Evolutionary conservation across 305 asterid species (phyloP).

Genomic region (Plantago lanceolata): DNA sequence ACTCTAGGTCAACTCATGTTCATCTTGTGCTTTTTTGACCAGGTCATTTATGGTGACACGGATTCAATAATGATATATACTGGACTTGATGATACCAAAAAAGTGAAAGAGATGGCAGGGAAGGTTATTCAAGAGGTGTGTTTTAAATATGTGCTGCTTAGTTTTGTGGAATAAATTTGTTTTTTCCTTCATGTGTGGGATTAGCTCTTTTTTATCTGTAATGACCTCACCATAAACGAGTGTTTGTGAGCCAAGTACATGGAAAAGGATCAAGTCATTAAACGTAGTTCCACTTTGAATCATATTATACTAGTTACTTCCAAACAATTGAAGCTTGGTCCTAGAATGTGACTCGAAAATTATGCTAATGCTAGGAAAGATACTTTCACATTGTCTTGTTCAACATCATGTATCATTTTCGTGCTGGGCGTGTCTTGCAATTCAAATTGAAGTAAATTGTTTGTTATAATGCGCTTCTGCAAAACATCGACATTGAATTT

Average conservation of each 20-base stretch:
- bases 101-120: constrained; percentile 74
- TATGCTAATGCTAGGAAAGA: constrained; percentile 14
- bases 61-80: constrained; percentile 96
- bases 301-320: background rate
- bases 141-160: constrained; percentile 25
- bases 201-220: constrained; percentile 1
- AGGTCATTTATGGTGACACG: constrained; percentile 99
- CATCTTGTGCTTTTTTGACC: constrained; percentile 26
- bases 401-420: constrained; percentile 14
- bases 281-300: constrained; percentile 12
- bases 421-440: constrained; percentile 14
- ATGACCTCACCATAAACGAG: constrained; percentile 6
- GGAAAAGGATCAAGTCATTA: constrained; percentile 19
- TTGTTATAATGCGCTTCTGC: constrained; percentile 10
- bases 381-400: constrained; percentile 19
- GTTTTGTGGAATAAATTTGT: constrained; percentile 12
- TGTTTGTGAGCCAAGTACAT: constrained; percentile 18
- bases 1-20: constrained; percentile 24
- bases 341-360: constrained; percentile 9
- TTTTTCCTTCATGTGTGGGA: constrained; percentile 14
- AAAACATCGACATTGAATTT: constrained; percentile 5
- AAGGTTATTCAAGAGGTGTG: constrained; percentile 90
- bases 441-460: constrained; percentile 3
- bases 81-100: constrained; percentile 87
- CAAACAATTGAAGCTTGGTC: constrained; percentile 20